Evolutionary conservation across 2,329 filamentous ascomycete genomes (phyloP), one percentile per base, ranked within the genome.

Genomic region (Westerdykella aurantiaca): DNA sequence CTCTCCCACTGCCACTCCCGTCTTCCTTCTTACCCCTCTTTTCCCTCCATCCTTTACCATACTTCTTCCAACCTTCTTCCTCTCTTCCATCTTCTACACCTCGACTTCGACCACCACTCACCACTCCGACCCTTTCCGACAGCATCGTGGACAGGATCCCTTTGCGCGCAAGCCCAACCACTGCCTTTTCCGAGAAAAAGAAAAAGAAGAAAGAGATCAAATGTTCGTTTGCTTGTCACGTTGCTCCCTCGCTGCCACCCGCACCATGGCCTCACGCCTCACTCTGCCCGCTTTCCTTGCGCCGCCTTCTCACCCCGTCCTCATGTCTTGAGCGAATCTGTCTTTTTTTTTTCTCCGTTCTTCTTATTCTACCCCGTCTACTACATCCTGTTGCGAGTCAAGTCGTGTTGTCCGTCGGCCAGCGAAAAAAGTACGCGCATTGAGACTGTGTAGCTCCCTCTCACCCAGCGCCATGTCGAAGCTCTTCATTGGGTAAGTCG

Each of bases 401-500:
- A 35, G 33, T 37, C 39, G 16, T 25, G 25, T 29, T 12, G 25
- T 29, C 7, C 11, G 25, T 21, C 25, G 7, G 25, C 7, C 25
- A 12, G 25, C 25, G 4, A 21, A 29, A 29, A 29, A 29, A 29
- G 25, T 29, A 7, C 25, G 25, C 53, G 55, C 62, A 64, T 67
- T 67, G 61, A 67, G 64, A 65, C 62, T 53, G 57, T 64, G 57
- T 58, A 67, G 63, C 62, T 60, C 55, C 52, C 18, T 21, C 53
- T 51, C 52, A 52, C 29, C 45, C 38, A 44, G 29, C 69, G 74
- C 60, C 52, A 95, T 95, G 90, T 84, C 89, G 48, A 96, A 96
- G 72, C 80, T 96, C 61, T 96, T 96, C 69, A 88, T 95, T 69
- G 89, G 89, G 89, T 95, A 78, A 74, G 85, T 63, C 18, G 29